Evolutionary conservation across 1,139 yeast species (phyloP).

Genomic region (Saccharomyces hybrid): DNA sequence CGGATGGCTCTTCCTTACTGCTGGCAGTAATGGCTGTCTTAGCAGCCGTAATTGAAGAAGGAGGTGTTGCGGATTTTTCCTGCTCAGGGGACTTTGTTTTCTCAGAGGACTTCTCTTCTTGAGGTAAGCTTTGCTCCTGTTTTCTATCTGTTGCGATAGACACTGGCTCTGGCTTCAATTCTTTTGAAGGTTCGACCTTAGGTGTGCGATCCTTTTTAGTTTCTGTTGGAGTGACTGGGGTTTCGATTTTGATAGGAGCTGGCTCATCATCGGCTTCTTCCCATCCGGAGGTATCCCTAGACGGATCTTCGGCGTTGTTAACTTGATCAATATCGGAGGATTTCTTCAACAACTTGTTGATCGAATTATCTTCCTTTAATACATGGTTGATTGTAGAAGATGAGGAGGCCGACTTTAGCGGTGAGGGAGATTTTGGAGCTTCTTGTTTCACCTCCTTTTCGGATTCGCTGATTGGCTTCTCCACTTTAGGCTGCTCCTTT

Average conservation of each 20-base stretch:
- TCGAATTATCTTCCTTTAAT: constrained; percentile 40
- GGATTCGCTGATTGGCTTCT: constrained; percentile 10
- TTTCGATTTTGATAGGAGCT: constrained; percentile 5
- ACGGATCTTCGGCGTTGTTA: constrained; percentile 33
- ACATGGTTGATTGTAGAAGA: constrained; percentile 37
- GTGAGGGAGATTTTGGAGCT: constrained; percentile 10
- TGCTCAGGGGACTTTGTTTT: constrained; percentile 15
- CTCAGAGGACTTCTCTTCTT: constrained; percentile 21
- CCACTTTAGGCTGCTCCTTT: constrained; percentile 9
- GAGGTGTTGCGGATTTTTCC: constrained; percentile 5
- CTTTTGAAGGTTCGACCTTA: constrained; percentile 4
- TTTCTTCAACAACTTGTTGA: constrained; percentile 43
- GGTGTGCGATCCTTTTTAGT: constrained; percentile 7
- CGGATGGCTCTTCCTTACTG: constrained; percentile 9
- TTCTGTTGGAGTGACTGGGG: constrained; percentile 6
- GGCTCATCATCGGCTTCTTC: constrained; percentile 34
- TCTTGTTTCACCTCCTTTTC: constrained; percentile 19
- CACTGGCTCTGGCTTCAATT: constrained; percentile 8
- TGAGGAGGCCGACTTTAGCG: constrained; percentile 3
- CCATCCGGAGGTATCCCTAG: constrained; percentile 30
- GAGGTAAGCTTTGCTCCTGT: constrained; percentile 14
- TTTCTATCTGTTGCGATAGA: constrained; percentile 1
- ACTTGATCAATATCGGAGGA: constrained; percentile 40
- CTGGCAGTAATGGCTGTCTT: constrained; percentile 7
- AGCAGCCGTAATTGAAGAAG: neutral